Conservation (phyloP, 2,329 filamentous ascomycete genomes). For the Cladosporium halotolerans region DNA sequence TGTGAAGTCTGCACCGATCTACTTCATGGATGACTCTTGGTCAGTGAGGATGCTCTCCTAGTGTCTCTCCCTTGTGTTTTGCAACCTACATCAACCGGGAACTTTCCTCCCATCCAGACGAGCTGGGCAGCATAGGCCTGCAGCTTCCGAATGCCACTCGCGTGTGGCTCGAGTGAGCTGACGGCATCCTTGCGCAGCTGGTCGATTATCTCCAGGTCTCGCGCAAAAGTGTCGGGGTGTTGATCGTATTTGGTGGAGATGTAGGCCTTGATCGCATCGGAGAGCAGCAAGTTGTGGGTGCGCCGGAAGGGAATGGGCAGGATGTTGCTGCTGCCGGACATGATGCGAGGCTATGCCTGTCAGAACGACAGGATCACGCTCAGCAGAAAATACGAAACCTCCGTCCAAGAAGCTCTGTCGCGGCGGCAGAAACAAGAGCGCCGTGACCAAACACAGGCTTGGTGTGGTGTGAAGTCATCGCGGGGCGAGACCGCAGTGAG, state of each 20-base stretch:
- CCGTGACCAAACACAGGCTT: too few relatives aligned
- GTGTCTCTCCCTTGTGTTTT: too few relatives aligned
- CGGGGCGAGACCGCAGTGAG: background rate
- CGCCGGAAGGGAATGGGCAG: conserved; percentile 83
- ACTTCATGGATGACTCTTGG: conserved; percentile 11
- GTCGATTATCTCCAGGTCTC: conserved; percentile 84
- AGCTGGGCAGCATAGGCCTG: conserved; percentile 87
- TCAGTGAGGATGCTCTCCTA: background rate
- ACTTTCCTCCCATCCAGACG: conserved; percentile 89
- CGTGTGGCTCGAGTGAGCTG: conserved; percentile 80
- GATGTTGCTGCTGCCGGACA: conserved; percentile 45
- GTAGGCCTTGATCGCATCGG: conserved; percentile 81
- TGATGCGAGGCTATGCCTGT: conserved; percentile 1
- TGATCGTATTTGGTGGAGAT: conserved; percentile 98
- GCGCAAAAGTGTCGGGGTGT: conserved; percentile 91
- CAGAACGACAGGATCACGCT: too few relatives aligned
- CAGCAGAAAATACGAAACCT: too few relatives aligned
- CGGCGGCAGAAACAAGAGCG: too few relatives aligned
- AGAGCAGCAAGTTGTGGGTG: conserved; percentile 71
- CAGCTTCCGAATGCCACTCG: conserved; percentile 80
- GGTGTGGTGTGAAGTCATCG: conserved; percentile 7
- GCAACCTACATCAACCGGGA: conserved; percentile 75
- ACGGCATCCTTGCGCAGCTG: conserved; percentile 77
- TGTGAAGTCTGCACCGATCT: conserved; percentile 90
- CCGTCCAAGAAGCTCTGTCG: too few relatives aligned